A percentile compares a stretch with the other conserved stretches of the same genome.
These are phyloP conservation scores for Wolfiporia cocos DNA, from an alignment of 1,284 basidiomycete species.

Conservation along the genomic window DNA sequence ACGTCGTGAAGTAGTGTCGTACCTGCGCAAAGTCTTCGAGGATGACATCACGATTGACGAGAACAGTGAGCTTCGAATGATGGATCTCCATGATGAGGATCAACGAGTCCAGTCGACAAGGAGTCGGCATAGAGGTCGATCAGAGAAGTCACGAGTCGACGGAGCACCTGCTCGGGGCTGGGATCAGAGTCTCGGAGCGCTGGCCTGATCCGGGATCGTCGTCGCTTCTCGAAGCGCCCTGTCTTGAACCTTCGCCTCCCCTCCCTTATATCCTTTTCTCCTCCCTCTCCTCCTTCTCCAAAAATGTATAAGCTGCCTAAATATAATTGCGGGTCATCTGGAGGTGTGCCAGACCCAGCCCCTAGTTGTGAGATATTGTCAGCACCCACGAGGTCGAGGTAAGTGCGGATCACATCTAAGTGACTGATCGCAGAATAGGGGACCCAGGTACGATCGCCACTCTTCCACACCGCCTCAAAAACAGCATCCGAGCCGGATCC, in stretches of 20 bases:
- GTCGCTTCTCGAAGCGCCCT: background rate
- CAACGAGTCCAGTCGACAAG: background rate
- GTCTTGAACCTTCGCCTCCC: background rate
- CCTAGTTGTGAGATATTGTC: background rate
- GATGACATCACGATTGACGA: background rate
- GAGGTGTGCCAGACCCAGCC: background rate
- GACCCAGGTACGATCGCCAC: conserved; percentile 29
- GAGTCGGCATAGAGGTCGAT: background rate
- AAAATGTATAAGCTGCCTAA: background rate
- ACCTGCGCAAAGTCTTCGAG: background rate
- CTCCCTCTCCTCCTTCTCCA: background rate
- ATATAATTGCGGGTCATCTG: background rate
- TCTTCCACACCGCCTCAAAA: conserved; percentile 28
- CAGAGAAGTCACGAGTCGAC: background rate
- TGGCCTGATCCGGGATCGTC: background rate
- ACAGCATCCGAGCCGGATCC: conserved; percentile 15
- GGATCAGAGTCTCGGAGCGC: background rate
- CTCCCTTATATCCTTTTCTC: background rate
- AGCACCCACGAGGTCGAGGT: background rate
- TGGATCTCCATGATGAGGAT: background rate
- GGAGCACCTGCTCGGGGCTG: background rate
- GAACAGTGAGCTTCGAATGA: background rate
- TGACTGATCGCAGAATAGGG: conserved; percentile 8
- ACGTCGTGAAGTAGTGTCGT: background rate
- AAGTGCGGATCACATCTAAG: background rate